These are phyloP conservation scores for Agarophyton chilense DNA, from an alignment of 23 red algal species.

Conservation along the genomic window DNA sequence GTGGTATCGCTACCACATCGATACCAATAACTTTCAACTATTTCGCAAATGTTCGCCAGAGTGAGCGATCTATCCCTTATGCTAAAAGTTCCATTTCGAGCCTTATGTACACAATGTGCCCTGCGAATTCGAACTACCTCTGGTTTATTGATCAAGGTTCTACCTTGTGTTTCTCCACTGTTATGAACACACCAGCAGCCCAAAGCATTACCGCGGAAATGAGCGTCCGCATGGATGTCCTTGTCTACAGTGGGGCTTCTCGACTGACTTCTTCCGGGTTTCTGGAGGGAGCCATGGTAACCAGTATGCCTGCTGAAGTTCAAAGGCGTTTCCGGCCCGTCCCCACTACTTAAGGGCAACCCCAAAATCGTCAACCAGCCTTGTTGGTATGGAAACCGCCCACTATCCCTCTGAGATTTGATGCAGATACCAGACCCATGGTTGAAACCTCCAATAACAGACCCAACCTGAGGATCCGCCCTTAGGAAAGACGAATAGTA, in stretches of 20 bases:
- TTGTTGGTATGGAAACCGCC: neutral
- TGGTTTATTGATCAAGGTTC: conserved; percentile 23
- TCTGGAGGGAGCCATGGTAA: neutral
- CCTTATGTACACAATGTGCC: conserved; percentile 30
- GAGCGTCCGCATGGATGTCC: neutral
- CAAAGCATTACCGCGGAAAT: neutral
- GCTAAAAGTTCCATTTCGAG: neutral
- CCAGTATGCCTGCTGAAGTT: neutral
- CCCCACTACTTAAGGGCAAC: neutral
- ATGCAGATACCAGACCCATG: neutral
- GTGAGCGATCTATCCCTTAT: conserved; percentile 15
- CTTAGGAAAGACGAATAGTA: neutral
- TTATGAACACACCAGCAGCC: conserved; percentile 25
- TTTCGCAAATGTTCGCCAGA: neutral
- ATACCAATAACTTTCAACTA: conserved; percentile 37
- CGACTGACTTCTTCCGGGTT: neutral
- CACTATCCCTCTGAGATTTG: neutral
- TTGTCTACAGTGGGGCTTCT: neutral
- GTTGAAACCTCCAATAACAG: neutral
- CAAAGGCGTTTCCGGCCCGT: neutral
- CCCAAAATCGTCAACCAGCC: neutral
- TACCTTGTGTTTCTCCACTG: neutral
- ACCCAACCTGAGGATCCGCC: neutral
- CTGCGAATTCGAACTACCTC: conserved; percentile 3
- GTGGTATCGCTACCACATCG: neutral